These are phyloP conservation scores for Cudoniella acicularis DNA, from an alignment of 495 filamentous ascomycete genomes.

Conservation along the genomic window DNA sequence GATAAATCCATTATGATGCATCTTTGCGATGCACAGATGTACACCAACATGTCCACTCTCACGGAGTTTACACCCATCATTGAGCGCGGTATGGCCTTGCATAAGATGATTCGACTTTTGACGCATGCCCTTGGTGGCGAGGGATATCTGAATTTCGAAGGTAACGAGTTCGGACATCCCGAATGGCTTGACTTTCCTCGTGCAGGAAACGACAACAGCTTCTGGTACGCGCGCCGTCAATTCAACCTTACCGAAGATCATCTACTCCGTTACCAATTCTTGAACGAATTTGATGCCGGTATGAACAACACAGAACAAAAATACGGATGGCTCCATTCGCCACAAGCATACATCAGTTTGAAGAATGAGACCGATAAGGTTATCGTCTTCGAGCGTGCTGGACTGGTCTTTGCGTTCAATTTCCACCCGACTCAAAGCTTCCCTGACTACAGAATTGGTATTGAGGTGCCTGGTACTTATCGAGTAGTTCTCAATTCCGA, in stretches of 20 bases:
- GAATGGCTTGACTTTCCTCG: conserved; percentile 99
- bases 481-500: conserved; percentile 84
- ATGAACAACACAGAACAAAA: conserved; percentile 87
- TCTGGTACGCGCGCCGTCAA: conserved; percentile 94
- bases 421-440: conserved; percentile 87
- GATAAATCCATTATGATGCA: conserved; percentile 97
- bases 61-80: conserved; percentile 84
- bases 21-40: conserved; percentile 95
- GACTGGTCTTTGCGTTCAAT: conserved; percentile 92
- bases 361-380: conserved; percentile 96
- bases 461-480: conserved; percentile 83
- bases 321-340: conserved; percentile 86
- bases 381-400: conserved; percentile 90
- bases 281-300: conserved; percentile 89
- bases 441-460: conserved; percentile 86
- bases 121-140: conserved; percentile 95
- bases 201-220: conserved; percentile 90
- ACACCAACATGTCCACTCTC: conserved; percentile 92
- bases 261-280: conserved; percentile 82
- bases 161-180: conserved; percentile 97
- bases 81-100: conserved; percentile 82
- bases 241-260: conserved; percentile 87
- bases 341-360: conserved; percentile 86
- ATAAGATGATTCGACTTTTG: conserved; percentile 95
- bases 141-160: conserved; percentile 97